Evolutionary conservation across 345 rosid species (phyloP).

Genomic region (Eucalyptus sideroxylon): DNA sequence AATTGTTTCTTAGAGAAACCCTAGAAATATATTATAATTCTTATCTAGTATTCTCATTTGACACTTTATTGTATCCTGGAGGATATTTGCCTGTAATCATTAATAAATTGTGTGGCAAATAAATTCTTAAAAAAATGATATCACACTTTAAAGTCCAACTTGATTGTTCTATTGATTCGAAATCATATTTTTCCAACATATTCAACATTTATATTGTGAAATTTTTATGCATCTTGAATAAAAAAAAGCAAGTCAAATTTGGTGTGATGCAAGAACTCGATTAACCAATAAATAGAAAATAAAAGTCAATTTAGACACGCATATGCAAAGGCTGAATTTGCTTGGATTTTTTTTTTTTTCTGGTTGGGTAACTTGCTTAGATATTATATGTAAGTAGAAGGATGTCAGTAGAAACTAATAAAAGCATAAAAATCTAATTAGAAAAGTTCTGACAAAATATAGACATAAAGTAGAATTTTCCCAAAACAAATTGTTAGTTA

Average conservation of each 20-base stretch:
- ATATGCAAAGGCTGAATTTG: background rate
- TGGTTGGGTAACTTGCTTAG: background rate
- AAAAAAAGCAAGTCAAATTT: background rate
- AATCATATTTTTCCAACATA: no score
- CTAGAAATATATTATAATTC: no score
- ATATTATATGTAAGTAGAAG: background rate
- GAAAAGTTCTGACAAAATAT: background rate
- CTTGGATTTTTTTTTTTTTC: background rate
- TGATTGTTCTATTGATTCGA: no score
- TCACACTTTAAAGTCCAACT: no score
- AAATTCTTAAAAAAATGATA: no score
- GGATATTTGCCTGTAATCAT: no score
- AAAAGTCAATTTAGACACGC: background rate
- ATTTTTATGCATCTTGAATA: background rate
- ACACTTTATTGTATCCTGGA: no score
- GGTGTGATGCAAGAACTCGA: background rate
- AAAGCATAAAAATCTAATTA: background rate
- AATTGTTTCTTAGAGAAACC: no score
- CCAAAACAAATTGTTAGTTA: background rate
- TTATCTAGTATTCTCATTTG: no score
- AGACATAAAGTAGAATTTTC: background rate
- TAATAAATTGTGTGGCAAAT: no score
- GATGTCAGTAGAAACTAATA: background rate
- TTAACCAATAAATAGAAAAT: background rate
- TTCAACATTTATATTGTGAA: background rate